phyloP scores from a whole-genome alignment of 768 basidiomycete species.

The Lentinula lateritia region DNA sequence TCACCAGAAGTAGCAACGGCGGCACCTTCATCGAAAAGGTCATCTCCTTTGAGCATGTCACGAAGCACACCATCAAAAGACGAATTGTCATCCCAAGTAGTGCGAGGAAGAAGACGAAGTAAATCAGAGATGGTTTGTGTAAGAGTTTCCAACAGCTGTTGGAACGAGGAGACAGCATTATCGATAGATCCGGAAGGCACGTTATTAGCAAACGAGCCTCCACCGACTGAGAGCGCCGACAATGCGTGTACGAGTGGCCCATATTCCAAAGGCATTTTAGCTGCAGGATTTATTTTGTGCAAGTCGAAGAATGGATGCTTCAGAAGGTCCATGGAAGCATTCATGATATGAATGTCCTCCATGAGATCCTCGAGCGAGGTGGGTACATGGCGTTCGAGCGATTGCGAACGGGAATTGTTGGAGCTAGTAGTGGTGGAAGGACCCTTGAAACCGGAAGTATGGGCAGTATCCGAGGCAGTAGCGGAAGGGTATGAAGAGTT shows the following conservation, averaged over 20 bases:
- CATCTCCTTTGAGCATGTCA: conserved; percentile 86
- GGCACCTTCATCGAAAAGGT: conserved; percentile 68
- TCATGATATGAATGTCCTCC: conserved; percentile 57
- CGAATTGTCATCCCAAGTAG: conserved; percentile 87
- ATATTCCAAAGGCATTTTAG: conserved; percentile 78
- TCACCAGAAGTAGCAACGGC: conserved; percentile 29
- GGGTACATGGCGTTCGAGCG: conserved; percentile 44
- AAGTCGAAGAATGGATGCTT: conserved; percentile 75
- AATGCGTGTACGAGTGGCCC: conserved; percentile 82
- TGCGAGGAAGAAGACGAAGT: conserved; percentile 77
- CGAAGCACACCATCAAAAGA: conserved; percentile 82
- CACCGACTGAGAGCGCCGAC: conserved; percentile 80
- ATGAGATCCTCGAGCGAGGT: conserved; percentile 60
- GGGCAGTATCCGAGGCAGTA: conserved; percentile 39
- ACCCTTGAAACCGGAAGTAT: conserved; percentile 25
- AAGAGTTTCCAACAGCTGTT: conserved; percentile 81
- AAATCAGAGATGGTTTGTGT: conserved; percentile 89
- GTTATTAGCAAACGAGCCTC: conserved; percentile 77
- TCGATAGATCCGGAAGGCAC: conserved; percentile 88
- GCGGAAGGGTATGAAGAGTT: conserved; percentile 37
- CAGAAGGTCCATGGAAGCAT: conserved; percentile 59
- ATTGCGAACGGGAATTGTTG: conserved; percentile 56
- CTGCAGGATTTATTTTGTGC: conserved; percentile 65
- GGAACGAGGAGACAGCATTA: conserved; percentile 85
- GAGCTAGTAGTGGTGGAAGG: conserved; percentile 42